These are phyloP conservation scores for Zygoascus biomembranicola DNA, from an alignment of 805 yeast genomes.

Conservation along the genomic window DNA sequence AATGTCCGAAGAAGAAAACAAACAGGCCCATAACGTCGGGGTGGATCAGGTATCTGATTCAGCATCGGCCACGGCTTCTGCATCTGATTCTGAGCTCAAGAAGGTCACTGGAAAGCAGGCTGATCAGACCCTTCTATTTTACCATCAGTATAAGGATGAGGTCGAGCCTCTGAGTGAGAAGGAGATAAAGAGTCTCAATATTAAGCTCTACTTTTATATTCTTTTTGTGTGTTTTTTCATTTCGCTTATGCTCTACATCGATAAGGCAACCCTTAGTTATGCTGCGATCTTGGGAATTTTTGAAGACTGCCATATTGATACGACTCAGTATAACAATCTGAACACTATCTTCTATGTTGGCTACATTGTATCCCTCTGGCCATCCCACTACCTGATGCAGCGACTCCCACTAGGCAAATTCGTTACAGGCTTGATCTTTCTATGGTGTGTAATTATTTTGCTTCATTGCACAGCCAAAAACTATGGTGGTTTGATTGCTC, in stretches of 20 bases:
- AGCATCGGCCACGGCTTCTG: background rate
- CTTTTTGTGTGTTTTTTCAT: conserved; percentile 1
- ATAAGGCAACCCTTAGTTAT: conserved; percentile 37
- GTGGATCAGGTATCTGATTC: background rate
- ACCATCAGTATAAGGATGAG: conserved; percentile 1
- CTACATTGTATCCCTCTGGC: conserved; percentile 39
- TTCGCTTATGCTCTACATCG: conserved; percentile 28
- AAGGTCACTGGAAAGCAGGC: conserved; percentile 3
- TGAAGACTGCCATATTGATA: conserved; percentile 22
- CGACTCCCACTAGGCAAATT: conserved; percentile 31
- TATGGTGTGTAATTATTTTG: conserved; percentile 33
- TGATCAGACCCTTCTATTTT: conserved; percentile 5
- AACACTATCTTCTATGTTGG: conserved; percentile 40
- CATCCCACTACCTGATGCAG: conserved; percentile 37
- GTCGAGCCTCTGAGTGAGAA: background rate
- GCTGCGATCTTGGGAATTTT: conserved; percentile 33
- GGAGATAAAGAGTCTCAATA: conserved; percentile 4
- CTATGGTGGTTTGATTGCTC: conserved; percentile 37
- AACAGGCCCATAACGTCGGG: background rate
- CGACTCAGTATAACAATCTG: conserved; percentile 43
- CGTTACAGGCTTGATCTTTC: conserved; percentile 23
- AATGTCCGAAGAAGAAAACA: background rate
- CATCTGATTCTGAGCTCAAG: background rate
- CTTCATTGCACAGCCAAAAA: conserved; percentile 21
- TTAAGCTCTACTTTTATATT: conserved; percentile 2